Evolutionary conservation across 352 stramenopile species (phyloP).

Genomic region (Globisporangium perplexum): DNA sequence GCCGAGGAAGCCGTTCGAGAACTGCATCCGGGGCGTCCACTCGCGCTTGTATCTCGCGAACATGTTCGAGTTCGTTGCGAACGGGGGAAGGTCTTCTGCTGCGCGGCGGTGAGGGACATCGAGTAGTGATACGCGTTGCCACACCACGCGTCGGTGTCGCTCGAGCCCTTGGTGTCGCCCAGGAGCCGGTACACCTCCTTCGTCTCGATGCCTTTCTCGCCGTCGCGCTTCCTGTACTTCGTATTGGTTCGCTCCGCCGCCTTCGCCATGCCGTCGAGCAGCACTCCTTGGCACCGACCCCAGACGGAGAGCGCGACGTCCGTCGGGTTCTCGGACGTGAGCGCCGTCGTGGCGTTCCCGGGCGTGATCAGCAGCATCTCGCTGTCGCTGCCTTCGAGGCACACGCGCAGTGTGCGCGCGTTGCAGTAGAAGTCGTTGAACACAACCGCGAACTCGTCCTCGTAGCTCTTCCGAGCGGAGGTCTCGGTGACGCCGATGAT

Average conservation of each 20-base stretch:
- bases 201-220: neutral
- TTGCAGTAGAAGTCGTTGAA: slow-evolving; percentile 8
- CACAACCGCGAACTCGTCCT: slow-evolving; percentile 1
- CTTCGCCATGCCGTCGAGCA: neutral
- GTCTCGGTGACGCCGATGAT: neutral
- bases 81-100: neutral
- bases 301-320: neutral
- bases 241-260: neutral
- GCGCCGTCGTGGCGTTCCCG: neutral
- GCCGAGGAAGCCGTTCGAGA: neutral
- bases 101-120: neutral
- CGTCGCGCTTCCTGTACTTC: neutral
- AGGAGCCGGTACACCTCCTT: neutral
- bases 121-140: neutral
- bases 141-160: neutral
- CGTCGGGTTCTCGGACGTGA: neutral
- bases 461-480: neutral
- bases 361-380: neutral
- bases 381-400: neutral
- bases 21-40: neutral
- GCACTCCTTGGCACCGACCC: neutral
- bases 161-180: neutral
- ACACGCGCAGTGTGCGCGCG: slow-evolving; percentile 1
- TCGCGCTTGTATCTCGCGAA: neutral
- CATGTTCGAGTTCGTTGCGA: neutral